Evolutionary conservation across 2,329 filamentous ascomycete species (phyloP).

Genomic region (Phialocephala sp.): DNA sequence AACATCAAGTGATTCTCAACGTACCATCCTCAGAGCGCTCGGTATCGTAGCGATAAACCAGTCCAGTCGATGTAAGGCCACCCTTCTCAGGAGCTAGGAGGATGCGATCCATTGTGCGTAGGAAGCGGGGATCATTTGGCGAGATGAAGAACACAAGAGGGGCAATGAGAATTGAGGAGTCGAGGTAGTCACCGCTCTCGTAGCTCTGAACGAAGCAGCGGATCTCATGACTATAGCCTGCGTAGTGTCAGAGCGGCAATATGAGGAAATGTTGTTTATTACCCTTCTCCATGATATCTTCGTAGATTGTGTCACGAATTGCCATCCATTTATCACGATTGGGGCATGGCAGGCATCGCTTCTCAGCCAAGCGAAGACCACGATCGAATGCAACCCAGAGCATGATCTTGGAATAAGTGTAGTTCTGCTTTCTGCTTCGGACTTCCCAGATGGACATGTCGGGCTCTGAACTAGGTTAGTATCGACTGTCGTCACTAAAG

Average conservation of each 20-base stretch:
- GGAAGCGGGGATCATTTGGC: constrained; percentile 77
- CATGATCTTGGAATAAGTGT: constrained; percentile 83
- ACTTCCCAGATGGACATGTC: constrained; percentile 90
- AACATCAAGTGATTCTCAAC: constrained; percentile 42
- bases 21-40: constrained; percentile 68
- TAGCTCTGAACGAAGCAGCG: constrained; percentile 78
- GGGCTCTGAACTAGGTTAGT: constrained; percentile 51
- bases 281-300: constrained; percentile 78
- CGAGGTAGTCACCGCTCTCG: constrained; percentile 71
- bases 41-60: constrained; percentile 79
- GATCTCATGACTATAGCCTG: constrained; percentile 72
- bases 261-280: constrained; percentile 12
- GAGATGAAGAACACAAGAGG: constrained; percentile 81
- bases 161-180: constrained; percentile 77
- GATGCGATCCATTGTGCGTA: constrained; percentile 74
- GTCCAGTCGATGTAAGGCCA: constrained; percentile 74
- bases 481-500: not conserved
- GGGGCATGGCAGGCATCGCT: constrained; percentile 76
- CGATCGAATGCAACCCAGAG: constrained; percentile 83
- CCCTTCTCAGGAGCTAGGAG: constrained; percentile 75
- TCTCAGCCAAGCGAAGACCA: constrained; percentile 74
- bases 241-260: constrained; percentile 5
- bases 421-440: constrained; percentile 75
- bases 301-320: constrained; percentile 71
- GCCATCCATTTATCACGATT: constrained; percentile 70